phyloP scores from a whole-genome alignment of 345 rosid genomes.

The Camelina sativa region DNA sequence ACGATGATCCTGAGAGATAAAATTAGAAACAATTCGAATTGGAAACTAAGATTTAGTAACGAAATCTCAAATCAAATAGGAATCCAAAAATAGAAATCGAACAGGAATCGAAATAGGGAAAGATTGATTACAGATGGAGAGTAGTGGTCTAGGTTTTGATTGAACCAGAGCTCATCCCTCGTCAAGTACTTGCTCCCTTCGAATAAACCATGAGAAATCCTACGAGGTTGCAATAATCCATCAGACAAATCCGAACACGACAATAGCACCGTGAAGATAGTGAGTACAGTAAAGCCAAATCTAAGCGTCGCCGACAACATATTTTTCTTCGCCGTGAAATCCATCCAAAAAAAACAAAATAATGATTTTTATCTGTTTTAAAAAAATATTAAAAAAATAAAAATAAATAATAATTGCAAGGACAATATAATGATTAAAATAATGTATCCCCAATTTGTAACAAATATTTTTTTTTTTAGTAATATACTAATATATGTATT shows the following conservation, averaged over 20 bases:
- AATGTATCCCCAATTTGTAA: conserved; percentile 33
- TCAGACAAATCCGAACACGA: conserved; percentile 37
- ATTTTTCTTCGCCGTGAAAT: conserved; percentile 25
- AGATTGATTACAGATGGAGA: conserved; percentile 64
- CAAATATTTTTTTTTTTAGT: not conserved
- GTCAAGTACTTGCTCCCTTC: conserved; percentile 59
- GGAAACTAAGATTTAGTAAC: not conserved
- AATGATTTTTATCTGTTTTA: not conserved
- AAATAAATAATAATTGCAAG: conserved; percentile 11
- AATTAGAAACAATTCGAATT: not conserved
- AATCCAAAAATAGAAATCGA: no score
- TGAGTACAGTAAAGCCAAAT: conserved; percentile 9
- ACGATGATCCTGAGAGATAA: conserved; percentile 64
- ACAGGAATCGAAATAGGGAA: conserved; percentile 4
- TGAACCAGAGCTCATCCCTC: conserved; percentile 70
- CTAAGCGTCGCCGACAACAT: conserved; percentile 35
- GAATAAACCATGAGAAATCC: conserved; percentile 47
- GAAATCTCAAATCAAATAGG: conserved; percentile 5
- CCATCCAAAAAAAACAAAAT: not conserved
- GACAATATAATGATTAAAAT: conserved; percentile 44
- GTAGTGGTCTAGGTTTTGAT: conserved; percentile 89
- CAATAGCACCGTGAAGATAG: conserved; percentile 14
- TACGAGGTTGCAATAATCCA: conserved; percentile 52
- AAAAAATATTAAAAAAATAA: no score
- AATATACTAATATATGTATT: not conserved